Evolutionary conservation across 83 land plant genomes (phyloP).

Genomic region (Picea abies): DNA sequence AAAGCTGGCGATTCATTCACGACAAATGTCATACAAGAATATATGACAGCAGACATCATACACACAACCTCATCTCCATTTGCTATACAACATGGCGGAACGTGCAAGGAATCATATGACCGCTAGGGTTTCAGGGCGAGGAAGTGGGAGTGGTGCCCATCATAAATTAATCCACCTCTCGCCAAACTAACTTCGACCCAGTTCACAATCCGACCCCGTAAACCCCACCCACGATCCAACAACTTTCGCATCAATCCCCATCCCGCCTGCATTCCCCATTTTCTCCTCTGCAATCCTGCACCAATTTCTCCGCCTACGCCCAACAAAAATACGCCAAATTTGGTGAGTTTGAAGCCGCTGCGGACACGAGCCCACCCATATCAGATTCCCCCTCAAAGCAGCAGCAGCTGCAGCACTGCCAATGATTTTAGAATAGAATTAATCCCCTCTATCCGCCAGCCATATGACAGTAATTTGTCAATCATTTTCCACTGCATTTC

Average conservation of each 20-base stretch:
- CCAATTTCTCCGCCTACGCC: not conserved
- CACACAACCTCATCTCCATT: conserved; percentile 1
- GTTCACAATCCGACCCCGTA: not conserved
- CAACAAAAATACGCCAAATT: not conserved
- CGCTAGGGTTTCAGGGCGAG: conserved; percentile 9
- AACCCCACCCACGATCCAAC: conserved; percentile 1
- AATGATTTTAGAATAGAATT: not conserved
- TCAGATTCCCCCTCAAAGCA: conserved; percentile 5
- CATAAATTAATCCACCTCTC: not conserved
- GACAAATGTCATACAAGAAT: not conserved
- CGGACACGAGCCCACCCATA: not conserved
- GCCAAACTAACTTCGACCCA: conserved; percentile 2
- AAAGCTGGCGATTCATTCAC: conserved; percentile 7
- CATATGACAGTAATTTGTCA: not conserved
- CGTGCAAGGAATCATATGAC: not conserved
- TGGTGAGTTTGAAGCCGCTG: not conserved
- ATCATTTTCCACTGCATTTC: not conserved
- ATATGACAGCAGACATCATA: not conserved
- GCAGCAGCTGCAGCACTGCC: not conserved
- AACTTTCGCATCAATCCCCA: conserved; percentile 10
- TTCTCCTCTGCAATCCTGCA: conserved; percentile 3
- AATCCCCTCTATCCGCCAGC: not conserved
- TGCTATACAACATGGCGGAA: too few species aligned
- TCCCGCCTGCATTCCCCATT: not conserved
- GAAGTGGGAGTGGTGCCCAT: not conserved